A percentile compares a stretch with the other conserved stretches of the same genome.
phyloP scores from a whole-genome alignment of 2,329 filamentous ascomycete genomes.

The Penicillium glabrum region DNA sequence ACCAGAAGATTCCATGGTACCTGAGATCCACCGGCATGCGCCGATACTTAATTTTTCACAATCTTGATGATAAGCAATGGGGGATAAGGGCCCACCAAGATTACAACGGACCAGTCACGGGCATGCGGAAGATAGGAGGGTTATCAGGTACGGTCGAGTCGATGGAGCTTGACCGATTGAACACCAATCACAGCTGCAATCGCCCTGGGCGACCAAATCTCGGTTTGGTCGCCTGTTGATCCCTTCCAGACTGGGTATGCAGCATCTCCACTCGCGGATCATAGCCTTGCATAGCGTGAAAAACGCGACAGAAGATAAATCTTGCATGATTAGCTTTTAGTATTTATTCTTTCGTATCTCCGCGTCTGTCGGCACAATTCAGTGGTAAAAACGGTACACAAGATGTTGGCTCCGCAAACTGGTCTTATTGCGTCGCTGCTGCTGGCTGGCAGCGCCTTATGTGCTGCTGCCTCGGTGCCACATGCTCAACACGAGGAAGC shows the following conservation, averaged over 20 bases:
- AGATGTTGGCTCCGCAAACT: constrained; percentile 12
- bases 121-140: not conserved
- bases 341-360: not conserved
- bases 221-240: constrained; percentile 1
- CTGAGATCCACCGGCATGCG: not conserved
- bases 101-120: not conserved
- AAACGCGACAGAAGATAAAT: constrained; percentile 1
- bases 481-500: not conserved
- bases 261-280: constrained; percentile 5
- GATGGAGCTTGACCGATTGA: constrained; percentile 5
- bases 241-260: constrained; percentile 6
- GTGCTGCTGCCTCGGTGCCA: constrained; percentile 2
- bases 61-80: not conserved
- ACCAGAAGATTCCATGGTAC: not conserved
- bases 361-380: not conserved
- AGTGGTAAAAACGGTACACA: not conserved
- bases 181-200: constrained; percentile 11
- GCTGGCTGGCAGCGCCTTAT: constrained; percentile 13
- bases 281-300: not conserved
- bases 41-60: not conserved
- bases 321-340: not conserved
- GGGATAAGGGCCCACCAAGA: not conserved
- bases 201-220: constrained; percentile 1
- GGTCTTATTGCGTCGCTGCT: constrained; percentile 12
- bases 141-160: constrained; percentile 9